phyloP scores from a whole-genome alignment of 2,329 filamentous ascomycete genomes.

The Leptographium procerum region DNA sequence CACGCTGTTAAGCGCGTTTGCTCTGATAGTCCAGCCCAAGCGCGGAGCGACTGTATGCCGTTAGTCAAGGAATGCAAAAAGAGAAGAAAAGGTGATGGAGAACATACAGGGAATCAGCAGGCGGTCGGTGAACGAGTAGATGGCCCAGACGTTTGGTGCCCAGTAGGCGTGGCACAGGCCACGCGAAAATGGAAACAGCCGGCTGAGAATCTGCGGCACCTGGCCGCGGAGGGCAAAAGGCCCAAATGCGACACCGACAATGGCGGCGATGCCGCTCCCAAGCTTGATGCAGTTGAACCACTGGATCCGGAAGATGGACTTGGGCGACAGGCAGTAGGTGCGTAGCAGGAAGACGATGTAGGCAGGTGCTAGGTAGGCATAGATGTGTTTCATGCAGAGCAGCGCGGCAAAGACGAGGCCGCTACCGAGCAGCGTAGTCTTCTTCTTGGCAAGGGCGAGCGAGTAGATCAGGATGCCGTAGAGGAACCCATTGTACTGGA shows the following conservation, averaged over 20 bases:
- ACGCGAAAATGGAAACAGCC: constrained; percentile 87
- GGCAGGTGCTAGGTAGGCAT: constrained; percentile 88
- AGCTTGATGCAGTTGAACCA: constrained; percentile 77
- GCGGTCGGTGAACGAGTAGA: constrained; percentile 87
- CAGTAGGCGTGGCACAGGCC: constrained; percentile 96
- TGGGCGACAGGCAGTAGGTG: constrained; percentile 72
- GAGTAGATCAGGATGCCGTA: constrained; percentile 86
- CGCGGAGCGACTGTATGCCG: constrained; percentile 66
- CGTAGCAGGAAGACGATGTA: constrained; percentile 93
- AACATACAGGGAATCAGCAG: constrained; percentile 65
- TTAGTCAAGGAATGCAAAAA: constrained; percentile 17
- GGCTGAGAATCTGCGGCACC: constrained; percentile 68
- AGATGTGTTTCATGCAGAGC: constrained; percentile 95
- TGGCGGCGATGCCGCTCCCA: constrained; percentile 55
- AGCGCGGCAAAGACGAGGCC: constrained; percentile 75
- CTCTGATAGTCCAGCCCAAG: constrained; percentile 61
- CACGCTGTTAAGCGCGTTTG: constrained; percentile 71
- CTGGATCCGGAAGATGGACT: constrained; percentile 63
- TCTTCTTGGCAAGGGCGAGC: constrained; percentile 67
- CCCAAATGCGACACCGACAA: constrained; percentile 76
- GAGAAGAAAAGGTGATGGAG: background rate
- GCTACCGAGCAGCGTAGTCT: constrained; percentile 63
- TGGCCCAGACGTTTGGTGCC: constrained; percentile 94
- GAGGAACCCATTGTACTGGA: constrained; percentile 97
- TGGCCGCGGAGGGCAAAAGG: constrained; percentile 77